Base-by-base conservation (phyloP, 23 red algal genomes). In the Gracilaria caudata region DNA sequence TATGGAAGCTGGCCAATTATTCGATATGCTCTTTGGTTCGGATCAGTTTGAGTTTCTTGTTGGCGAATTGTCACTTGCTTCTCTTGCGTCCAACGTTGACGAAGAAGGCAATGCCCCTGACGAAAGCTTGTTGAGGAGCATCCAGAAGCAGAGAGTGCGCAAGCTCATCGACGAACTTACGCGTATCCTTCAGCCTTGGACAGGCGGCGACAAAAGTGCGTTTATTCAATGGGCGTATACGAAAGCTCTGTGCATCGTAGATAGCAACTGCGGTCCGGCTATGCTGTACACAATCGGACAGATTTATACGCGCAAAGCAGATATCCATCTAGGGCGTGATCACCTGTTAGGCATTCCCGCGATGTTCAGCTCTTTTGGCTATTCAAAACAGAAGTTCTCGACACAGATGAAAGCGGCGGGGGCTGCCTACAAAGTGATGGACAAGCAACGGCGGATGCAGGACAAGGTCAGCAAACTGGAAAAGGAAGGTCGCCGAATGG, bases 1-100 rank as follows among this genome's bases (percentile, higher is more conserved):
- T 8, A 89, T 95, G 68, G 93, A 95, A 65, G 85, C 93, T 26
- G 58, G 51, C 19, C 64, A 84, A 38, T 56, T 95, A 19, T 95
- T 95, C 65, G 93, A 88, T 46, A 95, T 95, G 85, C 66, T 95
- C 0, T 95, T 95, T 87, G 93, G 93, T 28, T 84, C 77, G 13
- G 93, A 95, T 79, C 72, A 92, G 93, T 95, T 95, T 86, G 84
- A 89, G 54, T 83, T 86, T 75, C 68, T 90, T 24, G 76, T 95
- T 44, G 93, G 93, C 51, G 85, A 95, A 71, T 82, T 95, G 86
- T 78, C 81, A 44, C 77, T 95, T 14, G 87, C 93, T 3, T 90
- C 93, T 11, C 53, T 90, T 43, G 86, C 84, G 19, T 84, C 82
- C 28, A 83, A 94, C 36, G 85, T 94, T 26, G 92, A 94, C 55